Evolutionary conservation across 1,139 yeast genomes (phyloP).

Genomic region (Arxiozyma slooffiae): DNA sequence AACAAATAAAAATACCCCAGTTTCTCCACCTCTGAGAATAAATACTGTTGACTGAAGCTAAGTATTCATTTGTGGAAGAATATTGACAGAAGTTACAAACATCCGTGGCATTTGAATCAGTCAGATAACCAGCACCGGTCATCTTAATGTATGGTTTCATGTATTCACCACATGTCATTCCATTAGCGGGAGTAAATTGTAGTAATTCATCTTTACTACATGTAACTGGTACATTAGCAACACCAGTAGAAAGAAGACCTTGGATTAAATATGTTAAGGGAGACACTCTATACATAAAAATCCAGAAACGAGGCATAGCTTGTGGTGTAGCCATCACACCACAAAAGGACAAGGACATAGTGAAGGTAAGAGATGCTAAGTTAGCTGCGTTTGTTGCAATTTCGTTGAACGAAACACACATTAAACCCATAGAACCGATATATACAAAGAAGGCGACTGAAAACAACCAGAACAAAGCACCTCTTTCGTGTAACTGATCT

Average conservation of each 20-base stretch:
- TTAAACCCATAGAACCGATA: constrained; percentile 55
- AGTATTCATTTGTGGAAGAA: constrained; percentile 42
- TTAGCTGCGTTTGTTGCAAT: constrained; percentile 70
- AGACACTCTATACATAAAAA: constrained; percentile 52
- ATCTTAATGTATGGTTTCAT: constrained; percentile 37
- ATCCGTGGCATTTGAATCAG: constrained; percentile 36
- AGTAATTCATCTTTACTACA: constrained; percentile 44
- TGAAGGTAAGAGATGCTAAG: constrained; percentile 50
- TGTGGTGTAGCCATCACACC: constrained; percentile 65
- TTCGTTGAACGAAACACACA: constrained; percentile 44
- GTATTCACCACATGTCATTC: constrained; percentile 46
- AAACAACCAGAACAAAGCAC: constrained; percentile 58
- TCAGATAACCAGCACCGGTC: constrained; percentile 49
- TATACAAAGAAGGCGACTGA: constrained; percentile 48
- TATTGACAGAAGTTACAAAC: constrained; percentile 46
- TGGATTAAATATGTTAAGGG: constrained; percentile 54
- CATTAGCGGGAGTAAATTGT: constrained; percentile 38
- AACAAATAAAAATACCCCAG: constrained; percentile 44
- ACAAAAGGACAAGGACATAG: constrained; percentile 65
- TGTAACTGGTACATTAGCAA: constrained; percentile 41
- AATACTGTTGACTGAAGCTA: constrained; percentile 35
- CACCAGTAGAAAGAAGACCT: constrained; percentile 43
- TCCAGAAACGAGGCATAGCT: constrained; percentile 52
- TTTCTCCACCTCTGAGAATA: constrained; percentile 58
- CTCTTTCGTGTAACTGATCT: constrained; percentile 45